phyloP scores from a whole-genome alignment of 768 basidiomycete genomes.

The Plicaturopsis crispa region DNA sequence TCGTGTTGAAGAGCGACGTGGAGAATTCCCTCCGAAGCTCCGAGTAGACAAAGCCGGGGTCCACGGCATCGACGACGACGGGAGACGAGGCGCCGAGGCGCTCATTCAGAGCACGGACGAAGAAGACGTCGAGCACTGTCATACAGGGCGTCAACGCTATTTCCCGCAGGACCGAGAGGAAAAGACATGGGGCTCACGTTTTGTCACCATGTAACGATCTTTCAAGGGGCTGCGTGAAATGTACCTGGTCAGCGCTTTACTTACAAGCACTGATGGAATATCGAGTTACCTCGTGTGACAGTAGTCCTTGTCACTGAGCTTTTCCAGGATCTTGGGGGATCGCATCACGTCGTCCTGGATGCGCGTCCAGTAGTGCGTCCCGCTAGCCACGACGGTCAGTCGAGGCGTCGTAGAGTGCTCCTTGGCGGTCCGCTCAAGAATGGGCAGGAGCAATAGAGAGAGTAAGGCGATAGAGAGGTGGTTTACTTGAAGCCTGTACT shows the following conservation, averaged over 20 bases:
- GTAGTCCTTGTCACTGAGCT: slow-evolving; percentile 15
- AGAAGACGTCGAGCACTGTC: slow-evolving; percentile 22
- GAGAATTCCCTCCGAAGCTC: slow-evolving; percentile 15
- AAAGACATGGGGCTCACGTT: slow-evolving; percentile 18
- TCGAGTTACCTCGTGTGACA: slow-evolving; percentile 12
- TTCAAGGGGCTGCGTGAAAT: slow-evolving; percentile 9
- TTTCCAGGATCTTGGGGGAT: slow-evolving; percentile 15
- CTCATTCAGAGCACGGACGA: slow-evolving; percentile 19
- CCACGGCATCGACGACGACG: slow-evolving; percentile 16
- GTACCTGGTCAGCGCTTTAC: no score
- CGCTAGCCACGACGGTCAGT: slow-evolving; percentile 25
- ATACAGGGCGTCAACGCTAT: neutral
- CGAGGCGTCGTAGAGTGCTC: slow-evolving; percentile 12
- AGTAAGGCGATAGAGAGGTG: slow-evolving; percentile 23
- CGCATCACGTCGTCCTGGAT: slow-evolving; percentile 14
- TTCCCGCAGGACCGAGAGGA: neutral
- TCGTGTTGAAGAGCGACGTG: slow-evolving; percentile 7
- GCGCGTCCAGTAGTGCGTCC: slow-evolving; percentile 12
- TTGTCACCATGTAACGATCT: slow-evolving; percentile 16
- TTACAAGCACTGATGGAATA: neutral
- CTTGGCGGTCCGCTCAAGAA: slow-evolving; percentile 16
- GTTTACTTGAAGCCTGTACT: slow-evolving; percentile 27
- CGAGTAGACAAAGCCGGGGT: slow-evolving; percentile 24
- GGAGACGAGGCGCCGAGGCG: slow-evolving; percentile 11
- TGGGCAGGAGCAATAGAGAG: slow-evolving; percentile 24